phyloP scores from a whole-genome alignment of 306 rosid species.

The Fragaria nilgerrensis region DNA sequence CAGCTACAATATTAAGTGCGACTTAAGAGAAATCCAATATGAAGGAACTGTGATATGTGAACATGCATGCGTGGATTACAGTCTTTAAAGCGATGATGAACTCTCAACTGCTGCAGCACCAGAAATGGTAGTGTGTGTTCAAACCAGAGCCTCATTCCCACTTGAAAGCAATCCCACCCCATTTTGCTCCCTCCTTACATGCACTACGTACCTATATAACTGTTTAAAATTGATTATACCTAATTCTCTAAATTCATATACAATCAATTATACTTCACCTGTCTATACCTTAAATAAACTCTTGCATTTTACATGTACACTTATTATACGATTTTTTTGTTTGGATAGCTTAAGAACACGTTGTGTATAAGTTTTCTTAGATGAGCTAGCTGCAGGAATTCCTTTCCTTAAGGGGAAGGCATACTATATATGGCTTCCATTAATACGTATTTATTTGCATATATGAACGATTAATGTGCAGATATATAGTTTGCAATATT shows the following conservation, averaged over 20 bases:
- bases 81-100: constrained; percentile 29
- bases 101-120: constrained; percentile 39
- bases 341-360: not conserved
- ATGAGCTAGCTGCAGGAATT: not conserved
- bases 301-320: not conserved
- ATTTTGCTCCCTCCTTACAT: constrained; percentile 1
- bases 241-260: not conserved
- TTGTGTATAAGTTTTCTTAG: too few relatives aligned
- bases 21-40: not conserved
- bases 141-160: constrained; percentile 15
- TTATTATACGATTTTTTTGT: not conserved
- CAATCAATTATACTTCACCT: not conserved
- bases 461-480: not conserved
- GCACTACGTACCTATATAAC: not conserved
- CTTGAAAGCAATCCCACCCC: constrained; percentile 44
- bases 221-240: not conserved
- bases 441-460: constrained; percentile 8
- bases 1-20: not conserved
- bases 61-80: not conserved
- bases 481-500: not conserved
- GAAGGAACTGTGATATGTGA: constrained; percentile 17
- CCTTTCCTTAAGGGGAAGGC: constrained; percentile 32
- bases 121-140: not conserved
- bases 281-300: not conserved
- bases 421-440: not conserved